Evolutionary conservation across 225 moss, liverwort and hornwort species (phyloP).

Genomic region (Physcomitrium patens): DNA sequence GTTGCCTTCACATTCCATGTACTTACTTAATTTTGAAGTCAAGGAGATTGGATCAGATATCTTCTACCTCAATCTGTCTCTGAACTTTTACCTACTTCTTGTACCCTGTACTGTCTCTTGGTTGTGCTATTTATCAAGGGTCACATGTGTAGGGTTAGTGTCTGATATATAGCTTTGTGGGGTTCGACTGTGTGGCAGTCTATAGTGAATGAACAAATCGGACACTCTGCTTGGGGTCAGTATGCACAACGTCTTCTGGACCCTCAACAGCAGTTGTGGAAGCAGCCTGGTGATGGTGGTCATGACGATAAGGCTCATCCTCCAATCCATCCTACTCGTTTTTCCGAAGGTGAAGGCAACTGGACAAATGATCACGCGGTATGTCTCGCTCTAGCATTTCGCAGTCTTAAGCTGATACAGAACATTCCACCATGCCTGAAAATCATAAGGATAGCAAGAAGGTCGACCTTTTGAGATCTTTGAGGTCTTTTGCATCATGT

Average conservation of each 20-base stretch:
- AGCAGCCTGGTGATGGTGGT: conserved; percentile 94
- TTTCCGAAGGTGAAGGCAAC: conserved; percentile 84
- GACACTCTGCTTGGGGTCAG: conserved; percentile 80
- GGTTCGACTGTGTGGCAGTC: conserved; percentile 44
- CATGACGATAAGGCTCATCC: conserved; percentile 99
- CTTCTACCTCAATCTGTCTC: conserved; percentile 1
- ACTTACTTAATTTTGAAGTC: too few species aligned
- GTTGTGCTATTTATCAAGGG: conserved; percentile 19
- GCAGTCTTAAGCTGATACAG: conserved; percentile 4
- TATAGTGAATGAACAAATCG: conserved; percentile 79
- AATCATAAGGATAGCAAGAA: conserved; percentile 17
- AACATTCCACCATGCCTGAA: conserved; percentile 11
- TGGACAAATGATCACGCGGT: conserved; percentile 93
- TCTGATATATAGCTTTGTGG: conserved; percentile 25
- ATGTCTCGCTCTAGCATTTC: conserved; percentile 28
- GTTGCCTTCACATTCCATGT: neutral
- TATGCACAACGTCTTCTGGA: conserved; percentile 97
- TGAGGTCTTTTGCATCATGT: conserved; percentile 20
- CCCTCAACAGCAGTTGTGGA: conserved; percentile 82
- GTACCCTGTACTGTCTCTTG: conserved; percentile 7
- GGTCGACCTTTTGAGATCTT: neutral
- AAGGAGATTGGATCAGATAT: too few species aligned
- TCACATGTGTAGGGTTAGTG: neutral
- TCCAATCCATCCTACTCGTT: conserved; percentile 95
- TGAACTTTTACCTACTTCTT: conserved; percentile 8